Percentiles rank a stretch among this genome's conserved stretches.
Conservation (phyloP, 495 filamentous ascomycete species). For the Aspergillus panamensis region DNA sequence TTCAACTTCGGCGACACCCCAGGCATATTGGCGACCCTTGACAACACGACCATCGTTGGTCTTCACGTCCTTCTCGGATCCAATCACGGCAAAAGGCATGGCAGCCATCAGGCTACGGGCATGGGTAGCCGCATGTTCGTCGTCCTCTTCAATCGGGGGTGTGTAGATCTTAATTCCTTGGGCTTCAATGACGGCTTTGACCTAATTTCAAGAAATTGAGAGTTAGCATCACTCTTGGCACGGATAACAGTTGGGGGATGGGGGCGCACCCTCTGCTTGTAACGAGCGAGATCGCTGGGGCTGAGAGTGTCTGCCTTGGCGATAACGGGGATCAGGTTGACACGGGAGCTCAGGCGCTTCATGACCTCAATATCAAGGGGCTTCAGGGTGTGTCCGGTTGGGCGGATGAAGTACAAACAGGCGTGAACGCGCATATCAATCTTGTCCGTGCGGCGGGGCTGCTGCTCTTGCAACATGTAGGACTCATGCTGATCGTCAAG, state of each 20-base stretch:
- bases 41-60: conserved; percentile 91
- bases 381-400: conserved; percentile 97
- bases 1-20: conserved; percentile 99
- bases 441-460: conserved; percentile 94
- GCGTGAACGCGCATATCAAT: conserved; percentile 98
- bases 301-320: conserved; percentile 98
- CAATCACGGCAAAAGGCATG: conserved; percentile 98
- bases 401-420: conserved; percentile 97
- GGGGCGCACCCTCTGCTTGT: conserved; percentile 79
- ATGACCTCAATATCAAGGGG: conserved; percentile 99
- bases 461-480: conserved; percentile 99
- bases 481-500: conserved; percentile 99
- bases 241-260: neutral
- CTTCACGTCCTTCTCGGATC: conserved; percentile 98
- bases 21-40: conserved; percentile 97
- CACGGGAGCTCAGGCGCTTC: conserved; percentile 95
- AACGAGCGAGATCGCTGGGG: conserved; percentile 81
- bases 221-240: conserved; percentile 1
- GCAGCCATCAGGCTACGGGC: conserved; percentile 90
- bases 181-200: conserved; percentile 91
- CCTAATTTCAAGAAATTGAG: conserved; percentile 48
- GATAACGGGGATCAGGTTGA: conserved; percentile 97
- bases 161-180: conserved; percentile 99
- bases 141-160: conserved; percentile 94
- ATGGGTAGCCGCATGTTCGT: conserved; percentile 91